Percentiles rank a stretch among this genome's conserved stretches.
These are phyloP conservation scores for Dothideomycetidae sp. DNA, from an alignment of 2,329 filamentous ascomycete genomes.

Conservation along the genomic window DNA sequence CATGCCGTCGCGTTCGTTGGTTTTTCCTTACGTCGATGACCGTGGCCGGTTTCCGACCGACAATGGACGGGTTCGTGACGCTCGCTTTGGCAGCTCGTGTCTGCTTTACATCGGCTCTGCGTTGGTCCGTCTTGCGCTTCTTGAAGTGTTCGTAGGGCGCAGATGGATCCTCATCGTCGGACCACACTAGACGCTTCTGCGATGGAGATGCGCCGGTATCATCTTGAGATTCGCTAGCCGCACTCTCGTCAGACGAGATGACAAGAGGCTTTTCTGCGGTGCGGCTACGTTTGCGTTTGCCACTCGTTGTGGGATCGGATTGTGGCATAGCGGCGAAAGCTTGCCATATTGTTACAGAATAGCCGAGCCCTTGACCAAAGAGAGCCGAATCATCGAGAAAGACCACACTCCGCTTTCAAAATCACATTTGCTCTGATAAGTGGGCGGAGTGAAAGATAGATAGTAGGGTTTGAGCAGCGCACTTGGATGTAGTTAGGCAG, in stretches of 20 bases:
- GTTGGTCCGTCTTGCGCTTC: constrained; percentile 40
- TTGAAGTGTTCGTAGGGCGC: constrained; percentile 51
- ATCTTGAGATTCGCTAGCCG: neutral
- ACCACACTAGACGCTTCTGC: constrained; percentile 8
- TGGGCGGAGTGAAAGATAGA: too few species aligned
- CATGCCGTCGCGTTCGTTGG: constrained; percentile 9
- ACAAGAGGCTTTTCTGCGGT: neutral
- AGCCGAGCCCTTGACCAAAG: too few species aligned
- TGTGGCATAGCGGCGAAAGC: too few species aligned
- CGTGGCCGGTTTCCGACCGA: constrained; percentile 19
- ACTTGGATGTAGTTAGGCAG: too few species aligned
- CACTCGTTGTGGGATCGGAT: too few species aligned
- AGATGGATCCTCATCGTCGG: constrained; percentile 37
- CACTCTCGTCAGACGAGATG: neutral
- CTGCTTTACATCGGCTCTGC: constrained; percentile 36
- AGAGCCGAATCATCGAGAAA: too few species aligned
- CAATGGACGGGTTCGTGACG: constrained; percentile 26
- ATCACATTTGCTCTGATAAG: too few species aligned
- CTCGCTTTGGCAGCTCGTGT: constrained; percentile 34
- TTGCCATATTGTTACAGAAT: too few species aligned
- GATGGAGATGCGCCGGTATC: neutral
- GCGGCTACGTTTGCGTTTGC: neutral
- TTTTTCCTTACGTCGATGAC: constrained; percentile 11
- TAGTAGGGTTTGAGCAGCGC: too few species aligned
- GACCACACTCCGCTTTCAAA: too few species aligned